phyloP scores from a whole-genome alignment of 129 eudicot species.

The Helichrysum umbraculigerum region DNA sequence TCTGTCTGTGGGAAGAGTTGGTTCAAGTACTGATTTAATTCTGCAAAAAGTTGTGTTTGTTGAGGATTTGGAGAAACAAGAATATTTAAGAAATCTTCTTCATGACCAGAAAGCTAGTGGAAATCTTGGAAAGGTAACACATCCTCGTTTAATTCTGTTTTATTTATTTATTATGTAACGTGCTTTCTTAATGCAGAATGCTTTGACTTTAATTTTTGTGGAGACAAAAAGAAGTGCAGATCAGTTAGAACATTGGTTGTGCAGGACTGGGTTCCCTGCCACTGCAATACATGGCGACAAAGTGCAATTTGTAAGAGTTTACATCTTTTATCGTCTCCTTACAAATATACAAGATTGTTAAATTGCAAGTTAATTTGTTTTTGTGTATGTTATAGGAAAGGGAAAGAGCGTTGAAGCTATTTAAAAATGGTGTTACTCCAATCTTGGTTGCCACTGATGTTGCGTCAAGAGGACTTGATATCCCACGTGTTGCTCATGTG shows the following conservation, averaged over 20 bases:
- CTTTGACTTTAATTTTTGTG: constrained; percentile 64
- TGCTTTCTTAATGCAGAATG: constrained; percentile 37
- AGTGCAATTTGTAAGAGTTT: constrained; percentile 57
- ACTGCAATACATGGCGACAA: constrained; percentile 78
- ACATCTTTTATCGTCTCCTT: too few species aligned
- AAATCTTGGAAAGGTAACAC: constrained; percentile 46
- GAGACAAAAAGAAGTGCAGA: constrained; percentile 79
- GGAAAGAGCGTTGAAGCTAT: constrained; percentile 52
- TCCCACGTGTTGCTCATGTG: constrained; percentile 68
- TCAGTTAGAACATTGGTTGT: constrained; percentile 51
- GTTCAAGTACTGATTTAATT: constrained; percentile 77
- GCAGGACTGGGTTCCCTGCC: constrained; percentile 54
- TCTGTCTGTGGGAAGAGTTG: constrained; percentile 68
- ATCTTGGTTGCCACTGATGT: constrained; percentile 78
- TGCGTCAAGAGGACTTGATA: constrained; percentile 72
- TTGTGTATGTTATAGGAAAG: constrained; percentile 44
- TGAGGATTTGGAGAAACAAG: constrained; percentile 51
- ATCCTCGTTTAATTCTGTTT: neutral
- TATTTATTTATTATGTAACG: neutral
- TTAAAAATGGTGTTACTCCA: constrained; percentile 54
- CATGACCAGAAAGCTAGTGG: constrained; percentile 44
- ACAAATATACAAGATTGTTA: neutral
- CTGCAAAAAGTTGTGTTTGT: constrained; percentile 62
- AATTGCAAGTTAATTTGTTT: neutral
- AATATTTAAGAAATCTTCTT: constrained; percentile 46